A percentile compares a stretch with the other conserved stretches of the same genome.
phyloP scores from a whole-genome alignment of 148 eudicot species.

The Rhododendron simsii region DNA sequence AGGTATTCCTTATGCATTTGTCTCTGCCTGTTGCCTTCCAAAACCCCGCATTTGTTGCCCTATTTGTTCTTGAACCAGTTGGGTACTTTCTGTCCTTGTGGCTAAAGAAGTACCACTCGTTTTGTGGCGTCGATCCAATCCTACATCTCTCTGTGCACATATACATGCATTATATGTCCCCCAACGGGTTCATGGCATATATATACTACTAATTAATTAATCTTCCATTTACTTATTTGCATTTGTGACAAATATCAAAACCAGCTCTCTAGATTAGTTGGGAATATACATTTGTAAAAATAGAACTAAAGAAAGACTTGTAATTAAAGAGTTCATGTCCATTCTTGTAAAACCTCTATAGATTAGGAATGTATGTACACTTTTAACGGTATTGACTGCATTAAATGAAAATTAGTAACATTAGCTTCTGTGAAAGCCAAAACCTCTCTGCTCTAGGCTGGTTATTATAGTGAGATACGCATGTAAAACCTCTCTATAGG shows the following conservation, averaged over 20 bases:
- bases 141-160: conserved; percentile 58
- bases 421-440: not conserved
- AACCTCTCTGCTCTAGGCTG: not conserved
- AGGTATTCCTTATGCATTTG: conserved; percentile 73
- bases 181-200: not conserved
- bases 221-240: not conserved
- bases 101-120: conserved; percentile 95
- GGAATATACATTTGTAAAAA: not conserved
- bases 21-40: conserved; percentile 98
- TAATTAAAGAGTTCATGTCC: not conserved
- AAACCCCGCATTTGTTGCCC: conserved; percentile 93
- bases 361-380: not conserved
- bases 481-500: too few species aligned
- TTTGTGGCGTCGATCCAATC: conserved; percentile 87
- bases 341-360: not conserved
- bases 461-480: not conserved
- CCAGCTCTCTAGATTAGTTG: not conserved
- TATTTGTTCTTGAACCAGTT: conserved; percentile 87
- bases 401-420: not conserved
- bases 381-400: not conserved
- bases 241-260: not conserved
- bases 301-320: not conserved
- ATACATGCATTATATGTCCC: not conserved
- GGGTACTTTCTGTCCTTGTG: conserved; percentile 93
- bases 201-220: not conserved